phyloP scores from a whole-genome alignment of 2,329 filamentous ascomycete species.

The Fusarium chuoi region DNA sequence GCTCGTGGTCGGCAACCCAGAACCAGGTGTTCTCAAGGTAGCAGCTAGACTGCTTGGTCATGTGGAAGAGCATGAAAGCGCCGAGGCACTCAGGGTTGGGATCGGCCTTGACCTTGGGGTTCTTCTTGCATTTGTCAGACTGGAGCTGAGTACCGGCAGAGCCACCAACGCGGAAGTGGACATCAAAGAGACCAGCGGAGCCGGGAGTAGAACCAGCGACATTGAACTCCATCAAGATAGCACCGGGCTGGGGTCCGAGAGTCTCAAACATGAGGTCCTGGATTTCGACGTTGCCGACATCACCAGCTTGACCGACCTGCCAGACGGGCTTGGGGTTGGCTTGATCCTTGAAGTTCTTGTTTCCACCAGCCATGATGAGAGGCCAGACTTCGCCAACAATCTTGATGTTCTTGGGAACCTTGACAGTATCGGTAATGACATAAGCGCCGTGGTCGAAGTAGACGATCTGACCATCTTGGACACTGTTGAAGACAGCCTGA shows the following conservation, averaged over 20 bases:
- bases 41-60: constrained; percentile 70
- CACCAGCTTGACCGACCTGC: constrained; percentile 81
- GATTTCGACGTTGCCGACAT: constrained; percentile 85
- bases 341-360: constrained; percentile 75
- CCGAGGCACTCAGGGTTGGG: constrained; percentile 77
- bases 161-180: constrained; percentile 94
- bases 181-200: constrained; percentile 87
- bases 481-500: constrained; percentile 78
- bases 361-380: constrained; percentile 83
- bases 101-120: constrained; percentile 68
- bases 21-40: constrained; percentile 93
- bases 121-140: constrained; percentile 82
- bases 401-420: constrained; percentile 80
- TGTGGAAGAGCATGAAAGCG: constrained; percentile 75
- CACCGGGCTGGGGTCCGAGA: constrained; percentile 83
- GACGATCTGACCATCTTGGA: constrained; percentile 71
- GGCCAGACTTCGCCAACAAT: constrained; percentile 95
- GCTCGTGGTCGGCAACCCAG: constrained; percentile 91
- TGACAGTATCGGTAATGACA: constrained; percentile 74
- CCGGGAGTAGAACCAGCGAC: constrained; percentile 74
- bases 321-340: constrained; percentile 84
- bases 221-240: constrained; percentile 94
- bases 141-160: constrained; percentile 85
- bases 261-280: constrained; percentile 89
- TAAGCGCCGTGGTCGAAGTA: constrained; percentile 83